Conservation (phyloP, 169 alveolate genomes). For the Cryptosporidium canis region DNA sequence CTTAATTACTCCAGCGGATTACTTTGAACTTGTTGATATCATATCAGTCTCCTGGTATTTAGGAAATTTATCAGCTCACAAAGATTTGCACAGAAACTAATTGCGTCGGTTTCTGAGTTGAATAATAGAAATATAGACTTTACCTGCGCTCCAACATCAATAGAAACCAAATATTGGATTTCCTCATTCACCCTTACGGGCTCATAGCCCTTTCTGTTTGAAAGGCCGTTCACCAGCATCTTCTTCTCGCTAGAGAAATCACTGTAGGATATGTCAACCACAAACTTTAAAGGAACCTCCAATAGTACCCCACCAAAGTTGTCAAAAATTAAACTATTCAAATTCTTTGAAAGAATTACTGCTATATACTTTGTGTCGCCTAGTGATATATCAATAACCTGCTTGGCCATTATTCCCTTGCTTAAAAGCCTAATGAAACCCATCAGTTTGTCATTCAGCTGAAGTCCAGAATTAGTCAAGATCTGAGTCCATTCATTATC, state of each 20-base stretch:
- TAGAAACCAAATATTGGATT: constrained; percentile 5
- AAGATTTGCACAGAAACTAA: constrained; percentile 21
- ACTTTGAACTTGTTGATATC: no score
- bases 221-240: not conserved
- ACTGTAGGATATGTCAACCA: constrained; percentile 19
- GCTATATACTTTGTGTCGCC: constrained; percentile 51
- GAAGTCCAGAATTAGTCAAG: not conserved
- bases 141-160: constrained; percentile 23
- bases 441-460: not conserved
- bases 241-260: not conserved
- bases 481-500: not conserved
- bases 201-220: constrained; percentile 42
- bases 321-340: constrained; percentile 17
- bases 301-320: constrained; percentile 58
- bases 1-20: no score
- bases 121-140: constrained; percentile 16
- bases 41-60: not conserved
- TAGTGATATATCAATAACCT: constrained; percentile 2
- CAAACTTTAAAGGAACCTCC: constrained; percentile 39
- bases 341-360: constrained; percentile 34
- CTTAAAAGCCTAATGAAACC: not conserved
- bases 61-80: not conserved
- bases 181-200: constrained; percentile 22
- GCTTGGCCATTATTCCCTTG: constrained; percentile 48
- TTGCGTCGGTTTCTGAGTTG: not conserved